These are phyloP conservation scores for Teratosphaeria destructans DNA, from an alignment of 2,329 filamentous ascomycete species.

Conservation along the genomic window DNA sequence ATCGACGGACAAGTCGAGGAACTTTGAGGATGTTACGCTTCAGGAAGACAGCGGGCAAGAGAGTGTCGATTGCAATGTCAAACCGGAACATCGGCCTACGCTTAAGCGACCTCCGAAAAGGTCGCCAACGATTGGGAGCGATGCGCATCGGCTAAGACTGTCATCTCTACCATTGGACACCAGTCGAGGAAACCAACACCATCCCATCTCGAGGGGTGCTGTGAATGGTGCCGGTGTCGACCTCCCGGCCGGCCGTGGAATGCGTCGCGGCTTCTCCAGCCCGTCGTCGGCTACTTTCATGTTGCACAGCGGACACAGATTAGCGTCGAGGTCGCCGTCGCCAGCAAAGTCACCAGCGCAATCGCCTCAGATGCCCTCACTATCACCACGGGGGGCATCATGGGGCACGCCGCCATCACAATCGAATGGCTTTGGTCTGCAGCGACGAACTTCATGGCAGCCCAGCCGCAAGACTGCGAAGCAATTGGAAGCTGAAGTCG, in stretches of 20 bases:
- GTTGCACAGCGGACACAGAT: slow-evolving; percentile 7
- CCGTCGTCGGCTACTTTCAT: slow-evolving; percentile 20
- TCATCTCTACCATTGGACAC: background rate
- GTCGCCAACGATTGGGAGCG: slow-evolving; percentile 1
- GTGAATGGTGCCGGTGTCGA: slow-evolving; percentile 27
- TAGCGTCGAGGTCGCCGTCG: slow-evolving; percentile 23
- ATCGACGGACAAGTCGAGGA: slow-evolving; percentile 56
- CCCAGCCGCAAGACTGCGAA: slow-evolving; percentile 56
- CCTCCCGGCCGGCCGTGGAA: slow-evolving; percentile 26
- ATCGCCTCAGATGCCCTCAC: slow-evolving; percentile 14
- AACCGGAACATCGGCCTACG: slow-evolving; percentile 20
- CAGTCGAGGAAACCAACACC: slow-evolving; percentile 19
- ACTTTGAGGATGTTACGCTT: slow-evolving; percentile 91
- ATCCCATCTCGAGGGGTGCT: slow-evolving; percentile 31
- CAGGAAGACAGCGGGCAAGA: slow-evolving; percentile 41
- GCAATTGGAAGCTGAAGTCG: slow-evolving; percentile 68
- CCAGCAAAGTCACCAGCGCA: slow-evolving; percentile 17
- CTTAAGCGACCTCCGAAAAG: slow-evolving; percentile 9
- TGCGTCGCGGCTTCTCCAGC: slow-evolving; percentile 32
- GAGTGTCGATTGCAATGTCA: slow-evolving; percentile 37
- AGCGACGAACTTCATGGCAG: slow-evolving; percentile 50
- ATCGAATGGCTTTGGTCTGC: background rate
- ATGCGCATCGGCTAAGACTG: background rate
- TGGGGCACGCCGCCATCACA: slow-evolving; percentile 6
- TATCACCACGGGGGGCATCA: slow-evolving; percentile 3